Conservation (phyloP, 75 land plant genomes). For the Pinus tabuliformis region DNA sequence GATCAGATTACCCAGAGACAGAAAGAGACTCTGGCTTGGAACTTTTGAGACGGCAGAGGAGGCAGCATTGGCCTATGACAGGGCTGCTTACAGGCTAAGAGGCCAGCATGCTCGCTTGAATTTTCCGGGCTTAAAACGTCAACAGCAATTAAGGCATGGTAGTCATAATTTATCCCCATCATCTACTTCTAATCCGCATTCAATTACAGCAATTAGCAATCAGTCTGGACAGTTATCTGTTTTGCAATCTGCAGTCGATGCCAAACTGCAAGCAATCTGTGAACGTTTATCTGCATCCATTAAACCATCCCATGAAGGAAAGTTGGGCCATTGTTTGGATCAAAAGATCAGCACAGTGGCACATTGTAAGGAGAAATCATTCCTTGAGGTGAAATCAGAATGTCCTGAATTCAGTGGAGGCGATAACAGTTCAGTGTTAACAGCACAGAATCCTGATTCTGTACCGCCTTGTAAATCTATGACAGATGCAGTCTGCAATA, state of each 20-base stretch:
- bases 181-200: not conserved
- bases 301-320: not conserved
- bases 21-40: slow-evolving; percentile 78
- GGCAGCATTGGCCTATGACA: slow-evolving; percentile 60
- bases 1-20: slow-evolving; percentile 68
- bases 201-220: not conserved
- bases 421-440: slow-evolving; percentile 5
- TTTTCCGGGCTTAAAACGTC: slow-evolving; percentile 28
- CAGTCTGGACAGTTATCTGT: not conserved
- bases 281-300: not conserved
- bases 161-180: not conserved
- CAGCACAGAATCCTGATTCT: not conserved
- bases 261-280: not conserved
- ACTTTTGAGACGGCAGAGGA: slow-evolving; percentile 72
- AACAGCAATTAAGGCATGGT: not conserved
- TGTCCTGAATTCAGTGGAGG: not conserved
- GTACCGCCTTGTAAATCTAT: not conserved
- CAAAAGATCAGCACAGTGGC: not conserved
- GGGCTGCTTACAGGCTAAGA: slow-evolving; percentile 49
- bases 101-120: slow-evolving; percentile 66
- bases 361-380: not conserved
- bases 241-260: slow-evolving; percentile 5
- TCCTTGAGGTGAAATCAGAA: slow-evolving; percentile 5
- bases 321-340: not conserved
- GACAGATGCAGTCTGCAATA: not conserved